Base-by-base conservation (phyloP, 1,284 basidiomycete species). In the Heterobasidion parviporum region DNA sequence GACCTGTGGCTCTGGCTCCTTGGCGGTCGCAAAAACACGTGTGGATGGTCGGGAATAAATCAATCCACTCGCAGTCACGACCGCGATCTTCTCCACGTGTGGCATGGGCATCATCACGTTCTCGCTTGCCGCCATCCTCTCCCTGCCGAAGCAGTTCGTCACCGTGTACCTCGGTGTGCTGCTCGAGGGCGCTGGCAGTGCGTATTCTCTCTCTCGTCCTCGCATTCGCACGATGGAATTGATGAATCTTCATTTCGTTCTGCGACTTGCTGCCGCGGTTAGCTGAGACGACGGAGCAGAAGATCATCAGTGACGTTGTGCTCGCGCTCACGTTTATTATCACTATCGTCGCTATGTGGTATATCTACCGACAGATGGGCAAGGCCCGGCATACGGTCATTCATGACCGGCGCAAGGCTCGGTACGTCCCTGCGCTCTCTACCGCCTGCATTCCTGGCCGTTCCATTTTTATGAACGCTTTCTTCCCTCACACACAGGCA, bases 321-420 rank as follows among this genome's bases (percentile, higher is more conserved):
- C 70, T 90, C 35, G 80, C 64, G 3, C 54, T 85, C 38, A 89
- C 88, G 0, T 68, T 82, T 52, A 45, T 92, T 26, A 79, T 96
- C 60, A 96, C 94, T 0, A 61, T 91, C 50, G 68, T 74, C 44
- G 89, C 92, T 0, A 87, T 90, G 71, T 94, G 89, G 85, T 96
- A 89, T 68, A 89, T 96, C 63, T 83, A 82, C 63, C 73, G 69
- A 54, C 70, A 85, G 69, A 92, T 96, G 83, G 82, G 86, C 65
- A 75, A 80, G 62, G 86, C 82, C 32, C 88, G 92, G 62, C 81
- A 87, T 0, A 67, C 72, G 1, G 82, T 96, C 8, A 85, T 95
- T 65, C 83, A 89, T 56, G 79, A 80, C 43, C 76, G 86, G 49
- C 80, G 92, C 56, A 62, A 62, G 36, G 60, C 60, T 3, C 55